phyloP scores from a whole-genome alignment of 192 early-diverging fungal genomes.

The Paraglomus brasilianum region DNA sequence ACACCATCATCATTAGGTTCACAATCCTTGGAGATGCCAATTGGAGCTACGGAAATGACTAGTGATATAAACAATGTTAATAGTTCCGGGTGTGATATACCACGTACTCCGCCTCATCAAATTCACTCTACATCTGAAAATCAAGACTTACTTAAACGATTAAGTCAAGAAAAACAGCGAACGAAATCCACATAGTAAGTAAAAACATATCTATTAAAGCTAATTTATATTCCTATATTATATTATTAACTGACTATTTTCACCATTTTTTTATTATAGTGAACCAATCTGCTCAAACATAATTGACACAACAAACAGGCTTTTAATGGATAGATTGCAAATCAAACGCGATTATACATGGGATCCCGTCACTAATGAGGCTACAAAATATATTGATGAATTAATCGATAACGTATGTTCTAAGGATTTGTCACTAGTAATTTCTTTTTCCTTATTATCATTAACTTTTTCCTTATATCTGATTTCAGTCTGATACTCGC shows the following conservation, averaged over 20 bases:
- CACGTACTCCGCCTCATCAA: constrained; percentile 22
- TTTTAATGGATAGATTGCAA: constrained; percentile 9
- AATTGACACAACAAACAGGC: constrained; percentile 11
- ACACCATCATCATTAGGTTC: constrained; percentile 2
- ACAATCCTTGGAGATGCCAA: background rate
- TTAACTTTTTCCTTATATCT: background rate
- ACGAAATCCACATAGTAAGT: constrained; percentile 17
- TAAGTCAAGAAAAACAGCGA: constrained; percentile 10
- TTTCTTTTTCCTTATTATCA: background rate
- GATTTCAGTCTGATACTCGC: constrained; percentile 14
- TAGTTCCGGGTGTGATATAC: background rate
- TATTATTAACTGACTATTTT: constrained; percentile 8
- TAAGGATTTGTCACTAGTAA: background rate
- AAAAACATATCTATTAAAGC: constrained; percentile 11
- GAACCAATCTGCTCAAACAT: constrained; percentile 26
- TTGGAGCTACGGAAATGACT: background rate
- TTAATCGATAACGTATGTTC: constrained; percentile 9
- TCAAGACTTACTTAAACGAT: constrained; percentile 11
- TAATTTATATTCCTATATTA: constrained; percentile 14
- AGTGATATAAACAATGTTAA: constrained; percentile 19
- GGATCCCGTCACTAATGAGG: background rate
- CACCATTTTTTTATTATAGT: constrained; percentile 3
- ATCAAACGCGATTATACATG: background rate
- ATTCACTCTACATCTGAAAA: background rate
- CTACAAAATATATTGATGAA: constrained; percentile 21